Evolutionary conservation across 163 green algal genomes (phyloP), one percentile per base, ranked within the genome.

Genomic region (Chlorella variabilis): DNA sequence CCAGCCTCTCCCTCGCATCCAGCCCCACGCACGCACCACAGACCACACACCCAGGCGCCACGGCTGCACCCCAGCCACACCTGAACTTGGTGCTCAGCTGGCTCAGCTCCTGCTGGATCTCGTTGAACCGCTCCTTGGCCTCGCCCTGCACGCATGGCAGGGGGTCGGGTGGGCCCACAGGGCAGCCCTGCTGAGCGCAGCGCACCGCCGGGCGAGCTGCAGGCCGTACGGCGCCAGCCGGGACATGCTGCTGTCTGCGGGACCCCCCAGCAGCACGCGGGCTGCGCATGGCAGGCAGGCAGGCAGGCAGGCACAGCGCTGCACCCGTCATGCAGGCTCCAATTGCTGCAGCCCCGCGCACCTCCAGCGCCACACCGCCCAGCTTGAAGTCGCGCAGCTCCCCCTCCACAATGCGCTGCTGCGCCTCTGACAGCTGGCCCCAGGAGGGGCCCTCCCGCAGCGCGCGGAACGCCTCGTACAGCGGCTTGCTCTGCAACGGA

Each of bases 31-130:
- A 38, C 39, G 29, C 15, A 11, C 31, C 27, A 33, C 59, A 41
- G 59, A 25, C 9, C 13, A 13, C 59, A 2, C 59, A 68, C 59
- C 59, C 33, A 25, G 29, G 29, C 21, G 21, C 27, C 59, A 23
- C 33, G 27, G 45, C 45, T 15, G 45, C 11, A 11, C 15, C 45
- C 45, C 45, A 54, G 45, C 45, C 45, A 54, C 29, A 68, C 31
- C 75, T 90, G 86, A 99, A 99, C 81, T 71, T 95, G 59, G 94
- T 98, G 75, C 78, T 88, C 77, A 98, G 92, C 91, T 97, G 83
- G 33, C 87, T 88, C 36, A 98, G 91, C 90, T 98, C 90, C 91
- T 99, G 93, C 88, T 98, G 92, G 87, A 99, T 99, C 42, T 90
- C 93, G 84, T 99, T 99, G 92, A 96, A 99, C 4, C 92, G 87